Percentiles rank a stretch among this genome's conserved stretches.
phyloP scores from a whole-genome alignment of 2,329 filamentous ascomycete species.

The Trichoderma koningiopsis region DNA sequence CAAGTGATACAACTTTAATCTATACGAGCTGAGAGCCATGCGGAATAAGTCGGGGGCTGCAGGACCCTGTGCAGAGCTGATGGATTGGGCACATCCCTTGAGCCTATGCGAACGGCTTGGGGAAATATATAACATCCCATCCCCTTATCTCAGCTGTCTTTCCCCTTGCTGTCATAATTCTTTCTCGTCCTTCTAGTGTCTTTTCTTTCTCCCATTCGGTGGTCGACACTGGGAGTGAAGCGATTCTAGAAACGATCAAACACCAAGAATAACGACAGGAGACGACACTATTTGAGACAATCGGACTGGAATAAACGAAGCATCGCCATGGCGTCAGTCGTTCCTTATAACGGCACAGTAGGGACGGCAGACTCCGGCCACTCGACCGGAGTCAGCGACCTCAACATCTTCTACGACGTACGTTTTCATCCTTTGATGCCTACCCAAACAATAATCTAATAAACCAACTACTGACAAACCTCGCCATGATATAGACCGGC shows the following conservation, averaged over 20 bases:
- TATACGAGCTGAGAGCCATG: slow-evolving; percentile 7
- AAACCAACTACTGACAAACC: background rate
- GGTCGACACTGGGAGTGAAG: background rate
- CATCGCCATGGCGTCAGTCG: slow-evolving; percentile 34
- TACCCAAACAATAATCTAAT: background rate
- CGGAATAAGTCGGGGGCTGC: slow-evolving; percentile 12
- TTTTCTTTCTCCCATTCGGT: background rate
- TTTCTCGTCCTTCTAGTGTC: slow-evolving; percentile 1
- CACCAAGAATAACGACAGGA: background rate
- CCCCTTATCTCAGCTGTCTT: background rate
- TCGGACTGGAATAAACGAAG: background rate
- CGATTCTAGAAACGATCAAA: background rate
- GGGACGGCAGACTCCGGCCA: slow-evolving; percentile 55
- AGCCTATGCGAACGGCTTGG: background rate
- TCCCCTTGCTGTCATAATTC: background rate
- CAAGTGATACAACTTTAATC: slow-evolving; percentile 21
- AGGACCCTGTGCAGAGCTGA: slow-evolving; percentile 5
- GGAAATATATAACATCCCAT: slow-evolving; percentile 10
- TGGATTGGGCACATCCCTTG: slow-evolving; percentile 3
- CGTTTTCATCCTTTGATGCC: slow-evolving; percentile 32
- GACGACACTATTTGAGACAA: background rate
- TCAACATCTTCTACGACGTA: slow-evolving; percentile 86
- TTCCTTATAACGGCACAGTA: slow-evolving; percentile 54
- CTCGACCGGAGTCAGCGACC: slow-evolving; percentile 59
- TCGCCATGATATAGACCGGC: slow-evolving; percentile 58